These are phyloP conservation scores for Gonapodya prolifera DNA, from an alignment of 192 early-diverging fungal genomes.

Conservation along the genomic window DNA sequence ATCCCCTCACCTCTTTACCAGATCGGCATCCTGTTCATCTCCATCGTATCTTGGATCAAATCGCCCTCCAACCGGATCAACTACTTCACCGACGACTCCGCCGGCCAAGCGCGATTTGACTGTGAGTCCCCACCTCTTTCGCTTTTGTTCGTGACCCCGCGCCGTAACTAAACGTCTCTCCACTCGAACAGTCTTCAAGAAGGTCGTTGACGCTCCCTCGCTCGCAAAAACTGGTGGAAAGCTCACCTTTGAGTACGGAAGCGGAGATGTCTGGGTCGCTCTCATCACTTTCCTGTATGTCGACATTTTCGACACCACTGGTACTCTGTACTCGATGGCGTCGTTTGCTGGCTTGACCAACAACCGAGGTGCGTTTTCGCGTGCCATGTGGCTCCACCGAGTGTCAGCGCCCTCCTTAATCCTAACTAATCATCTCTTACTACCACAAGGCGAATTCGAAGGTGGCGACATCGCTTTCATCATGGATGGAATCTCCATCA, in stretches of 20 bases:
- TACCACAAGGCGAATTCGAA: slow-evolving; percentile 56
- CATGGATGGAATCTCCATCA: slow-evolving; percentile 50
- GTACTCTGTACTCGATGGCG: slow-evolving; percentile 70
- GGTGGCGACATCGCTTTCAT: slow-evolving; percentile 62
- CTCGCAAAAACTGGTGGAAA: slow-evolving; percentile 27
- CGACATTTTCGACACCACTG: slow-evolving; percentile 77
- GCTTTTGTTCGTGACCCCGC: slow-evolving; percentile 1
- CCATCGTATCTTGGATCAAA: slow-evolving; percentile 56
- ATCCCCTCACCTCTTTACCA: not conserved
- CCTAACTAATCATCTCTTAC: not conserved
- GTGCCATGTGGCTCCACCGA: not conserved
- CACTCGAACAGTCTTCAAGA: slow-evolving; percentile 12
- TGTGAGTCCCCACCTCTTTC: slow-evolving; percentile 16
- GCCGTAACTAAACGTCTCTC: not conserved
- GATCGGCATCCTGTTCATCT: slow-evolving; percentile 48
- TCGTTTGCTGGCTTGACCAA: slow-evolving; percentile 66
- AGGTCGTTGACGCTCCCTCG: slow-evolving; percentile 16
- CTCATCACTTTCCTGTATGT: slow-evolving; percentile 75
- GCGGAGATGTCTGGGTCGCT: slow-evolving; percentile 60
- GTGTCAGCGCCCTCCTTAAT: not conserved
- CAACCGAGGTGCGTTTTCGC: slow-evolving; percentile 14
- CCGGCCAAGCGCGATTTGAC: slow-evolving; percentile 48
- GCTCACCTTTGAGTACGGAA: slow-evolving; percentile 49
- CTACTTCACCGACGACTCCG: slow-evolving; percentile 56
- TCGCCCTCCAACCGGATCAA: slow-evolving; percentile 44